Conservation (phyloP, 495 filamentous ascomycete genomes). For the Arthonia radiata region DNA sequence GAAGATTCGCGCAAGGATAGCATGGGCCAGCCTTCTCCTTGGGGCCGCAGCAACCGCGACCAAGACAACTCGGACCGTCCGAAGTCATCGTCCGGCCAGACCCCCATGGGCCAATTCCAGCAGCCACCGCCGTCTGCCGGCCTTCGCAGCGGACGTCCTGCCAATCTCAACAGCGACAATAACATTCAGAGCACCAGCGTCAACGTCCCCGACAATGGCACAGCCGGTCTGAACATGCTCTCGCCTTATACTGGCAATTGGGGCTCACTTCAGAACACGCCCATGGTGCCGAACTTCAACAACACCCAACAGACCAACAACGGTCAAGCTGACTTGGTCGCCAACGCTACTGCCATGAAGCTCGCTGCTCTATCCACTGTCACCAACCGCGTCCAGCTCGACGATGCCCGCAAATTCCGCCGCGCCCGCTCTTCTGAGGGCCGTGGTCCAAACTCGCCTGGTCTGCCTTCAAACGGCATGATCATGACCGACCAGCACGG, state of each 20-base stretch:
- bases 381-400: constrained; percentile 91
- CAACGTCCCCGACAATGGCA: constrained; percentile 40
- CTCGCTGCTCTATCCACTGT: constrained; percentile 89
- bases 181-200: constrained; percentile 68
- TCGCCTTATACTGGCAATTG: constrained; percentile 92
- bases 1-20: constrained; percentile 20
- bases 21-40: constrained; percentile 49
- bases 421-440: constrained; percentile 76
- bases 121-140: constrained; percentile 57
- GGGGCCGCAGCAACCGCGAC: constrained; percentile 29
- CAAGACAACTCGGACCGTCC: constrained; percentile 39
- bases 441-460: constrained; percentile 27
- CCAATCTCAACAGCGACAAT: constrained; percentile 32
- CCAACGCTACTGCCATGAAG: constrained; percentile 97
- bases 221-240: constrained; percentile 49
- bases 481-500: constrained; percentile 81
- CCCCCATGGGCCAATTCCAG: constrained; percentile 92
- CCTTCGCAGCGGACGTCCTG: constrained; percentile 55
- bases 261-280: constrained; percentile 96
- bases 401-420: constrained; percentile 85
- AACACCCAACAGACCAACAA: constrained; percentile 18
- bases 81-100: constrained; percentile 71
- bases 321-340: constrained; percentile 88
- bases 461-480: constrained; percentile 25
- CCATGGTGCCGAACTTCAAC: constrained; percentile 72